A percentile compares a stretch with the other conserved stretches of the same genome.
Conservation (phyloP, 208 protist species). For the Leishmania guyanensis region DNA sequence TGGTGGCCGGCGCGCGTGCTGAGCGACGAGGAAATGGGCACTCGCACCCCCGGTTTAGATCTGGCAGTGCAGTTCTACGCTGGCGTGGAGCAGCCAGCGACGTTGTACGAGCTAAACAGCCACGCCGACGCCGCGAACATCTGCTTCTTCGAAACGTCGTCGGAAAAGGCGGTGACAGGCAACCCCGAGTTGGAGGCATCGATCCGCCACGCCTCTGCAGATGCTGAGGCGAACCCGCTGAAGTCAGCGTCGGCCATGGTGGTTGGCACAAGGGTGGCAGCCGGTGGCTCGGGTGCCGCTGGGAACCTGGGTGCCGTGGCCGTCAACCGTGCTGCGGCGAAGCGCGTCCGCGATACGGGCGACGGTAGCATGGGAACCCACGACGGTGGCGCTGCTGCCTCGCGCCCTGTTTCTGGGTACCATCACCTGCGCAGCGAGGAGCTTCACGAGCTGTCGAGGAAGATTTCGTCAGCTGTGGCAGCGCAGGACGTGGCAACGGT, state of each 20-base stretch:
- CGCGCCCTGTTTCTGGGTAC: slow-evolving; percentile 2
- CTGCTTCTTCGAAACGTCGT: slow-evolving; percentile 84
- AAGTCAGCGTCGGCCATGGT: slow-evolving; percentile 33
- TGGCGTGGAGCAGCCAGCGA: slow-evolving; percentile 50
- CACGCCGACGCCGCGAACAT: slow-evolving; percentile 45
- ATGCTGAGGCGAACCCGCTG: slow-evolving; percentile 75
- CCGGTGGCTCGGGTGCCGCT: not conserved
- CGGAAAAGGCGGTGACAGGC: slow-evolving; percentile 82
- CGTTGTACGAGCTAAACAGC: slow-evolving; percentile 53
- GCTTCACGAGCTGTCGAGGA: slow-evolving; percentile 47
- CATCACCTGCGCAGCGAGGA: slow-evolving; percentile 27
- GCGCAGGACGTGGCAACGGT: slow-evolving; percentile 38
- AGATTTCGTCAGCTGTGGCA: slow-evolving; percentile 47
- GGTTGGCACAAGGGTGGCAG: not conserved
- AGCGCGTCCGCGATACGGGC: slow-evolving; percentile 28
- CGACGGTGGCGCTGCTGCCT: not conserved
- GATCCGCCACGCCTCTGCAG: slow-evolving; percentile 53
- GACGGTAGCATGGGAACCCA: slow-evolving; percentile 9
- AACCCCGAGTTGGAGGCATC: slow-evolving; percentile 62
- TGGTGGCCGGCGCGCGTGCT: slow-evolving; percentile 88
- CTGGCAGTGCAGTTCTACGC: slow-evolving; percentile 73
- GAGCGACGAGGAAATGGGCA: slow-evolving; percentile 44
- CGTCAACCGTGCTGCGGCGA: slow-evolving; percentile 15
- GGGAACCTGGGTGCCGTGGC: slow-evolving; percentile 9
- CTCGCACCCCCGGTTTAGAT: slow-evolving; percentile 38